phyloP scores from a whole-genome alignment of 495 filamentous ascomycete genomes.

The Gamarada debralockiae region DNA sequence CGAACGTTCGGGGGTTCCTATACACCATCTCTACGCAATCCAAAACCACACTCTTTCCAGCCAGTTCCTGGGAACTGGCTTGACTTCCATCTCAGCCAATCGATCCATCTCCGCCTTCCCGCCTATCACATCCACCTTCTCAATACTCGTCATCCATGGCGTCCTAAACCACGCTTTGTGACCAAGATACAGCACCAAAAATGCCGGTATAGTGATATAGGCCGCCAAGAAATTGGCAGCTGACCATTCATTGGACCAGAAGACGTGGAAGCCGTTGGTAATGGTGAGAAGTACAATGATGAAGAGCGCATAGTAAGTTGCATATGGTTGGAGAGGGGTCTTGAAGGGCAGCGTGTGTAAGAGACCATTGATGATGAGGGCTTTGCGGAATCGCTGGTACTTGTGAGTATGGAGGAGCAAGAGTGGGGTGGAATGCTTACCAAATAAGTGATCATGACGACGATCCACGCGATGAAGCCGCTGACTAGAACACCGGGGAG shows the following conservation, averaged over 20 bases:
- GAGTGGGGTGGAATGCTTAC: too few relatives aligned
- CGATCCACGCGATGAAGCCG: constrained; percentile 53
- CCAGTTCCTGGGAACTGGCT: constrained; percentile 4
- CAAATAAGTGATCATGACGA: constrained; percentile 8
- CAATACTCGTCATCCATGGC: constrained; percentile 5
- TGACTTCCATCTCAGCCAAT: constrained; percentile 16
- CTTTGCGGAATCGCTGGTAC: constrained; percentile 3
- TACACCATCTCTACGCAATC: too few relatives aligned
- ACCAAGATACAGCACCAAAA: constrained; percentile 47
- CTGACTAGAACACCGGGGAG: too few relatives aligned
- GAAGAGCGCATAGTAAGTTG: constrained; percentile 51
- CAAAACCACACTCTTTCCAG: constrained; percentile 10
- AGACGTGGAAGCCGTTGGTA: constrained; percentile 50
- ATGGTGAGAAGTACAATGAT: constrained; percentile 48
- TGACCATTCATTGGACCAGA: constrained; percentile 39
- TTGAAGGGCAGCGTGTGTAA: constrained; percentile 46
- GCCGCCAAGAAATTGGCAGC: constrained; percentile 46
- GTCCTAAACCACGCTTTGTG: constrained; percentile 48
- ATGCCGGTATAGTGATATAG: constrained; percentile 55
- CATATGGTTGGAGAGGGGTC: constrained; percentile 57
- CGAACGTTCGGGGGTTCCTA: too few relatives aligned
- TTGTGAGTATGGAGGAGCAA: too few relatives aligned
- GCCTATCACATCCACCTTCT: constrained; percentile 53
- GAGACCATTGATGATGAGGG: not conserved
- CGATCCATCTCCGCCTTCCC: constrained; percentile 59